Conservation (phyloP, 805 yeast genomes). For the Sugiyamaella americana region DNA sequence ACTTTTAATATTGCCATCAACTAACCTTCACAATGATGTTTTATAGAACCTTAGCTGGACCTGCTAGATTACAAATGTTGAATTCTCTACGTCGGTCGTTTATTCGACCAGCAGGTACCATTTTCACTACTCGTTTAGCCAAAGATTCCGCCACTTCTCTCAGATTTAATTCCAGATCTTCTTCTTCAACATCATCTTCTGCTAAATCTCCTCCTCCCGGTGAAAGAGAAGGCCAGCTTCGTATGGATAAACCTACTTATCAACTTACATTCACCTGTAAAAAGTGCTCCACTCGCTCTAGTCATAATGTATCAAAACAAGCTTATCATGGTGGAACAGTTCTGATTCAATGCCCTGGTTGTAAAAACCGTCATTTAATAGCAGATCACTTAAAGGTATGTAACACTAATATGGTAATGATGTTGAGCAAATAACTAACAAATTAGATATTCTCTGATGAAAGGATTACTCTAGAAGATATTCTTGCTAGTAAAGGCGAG, state of each 20-base stretch:
- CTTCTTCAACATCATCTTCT: not conserved
- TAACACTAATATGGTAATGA: no score
- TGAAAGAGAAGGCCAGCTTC: not conserved
- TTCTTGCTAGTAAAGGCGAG: constrained; percentile 70
- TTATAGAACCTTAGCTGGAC: not conserved
- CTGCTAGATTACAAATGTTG: not conserved
- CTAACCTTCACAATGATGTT: not conserved
- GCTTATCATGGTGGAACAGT: constrained; percentile 85
- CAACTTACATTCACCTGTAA: constrained; percentile 93
- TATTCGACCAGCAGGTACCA: not conserved
- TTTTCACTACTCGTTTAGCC: not conserved
- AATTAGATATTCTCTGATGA: constrained; percentile 65
- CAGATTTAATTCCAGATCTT: not conserved
- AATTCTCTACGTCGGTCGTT: not conserved
- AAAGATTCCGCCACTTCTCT: not conserved
- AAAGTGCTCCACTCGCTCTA: constrained; percentile 73
- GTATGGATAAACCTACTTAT: constrained; percentile 52
- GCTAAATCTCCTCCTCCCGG: not conserved
- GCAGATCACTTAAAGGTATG: constrained; percentile 72
- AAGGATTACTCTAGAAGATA: constrained; percentile 71
- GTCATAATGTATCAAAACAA: constrained; percentile 88
- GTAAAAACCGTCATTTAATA: constrained; percentile 79
- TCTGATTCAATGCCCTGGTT: constrained; percentile 85
- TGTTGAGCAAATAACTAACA: no score
- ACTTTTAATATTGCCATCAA: no score